Evolutionary conservation across 331 rosid genomes (phyloP).

Genomic region (Stylosanthes scabra): DNA sequence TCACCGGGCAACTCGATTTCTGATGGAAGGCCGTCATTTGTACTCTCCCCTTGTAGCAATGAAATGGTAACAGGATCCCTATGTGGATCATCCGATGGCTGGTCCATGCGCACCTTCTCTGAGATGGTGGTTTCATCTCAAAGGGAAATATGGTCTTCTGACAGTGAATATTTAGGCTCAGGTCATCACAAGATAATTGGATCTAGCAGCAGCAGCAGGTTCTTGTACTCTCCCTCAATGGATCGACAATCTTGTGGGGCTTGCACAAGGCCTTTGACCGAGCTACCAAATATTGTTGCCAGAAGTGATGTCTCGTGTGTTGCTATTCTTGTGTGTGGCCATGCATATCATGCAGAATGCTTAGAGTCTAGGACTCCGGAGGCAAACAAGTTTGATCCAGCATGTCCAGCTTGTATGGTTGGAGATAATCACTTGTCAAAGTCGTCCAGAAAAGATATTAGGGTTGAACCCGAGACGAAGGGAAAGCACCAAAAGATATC

Average conservation of each 20-base stretch:
- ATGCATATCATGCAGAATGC: conserved; percentile 85
- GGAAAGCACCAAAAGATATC: conserved; percentile 69
- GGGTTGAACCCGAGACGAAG: conserved; percentile 64
- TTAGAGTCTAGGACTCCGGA: conserved; percentile 77
- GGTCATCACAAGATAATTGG: conserved; percentile 68
- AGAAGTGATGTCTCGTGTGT: conserved; percentile 65
- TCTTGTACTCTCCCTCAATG: conserved; percentile 76
- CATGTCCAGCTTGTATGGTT: conserved; percentile 75
- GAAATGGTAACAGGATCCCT: conserved; percentile 72
- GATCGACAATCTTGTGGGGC: conserved; percentile 75
- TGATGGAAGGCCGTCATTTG: conserved; percentile 80
- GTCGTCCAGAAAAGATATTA: conserved; percentile 56
- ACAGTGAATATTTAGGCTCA: conserved; percentile 71
- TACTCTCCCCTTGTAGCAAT: conserved; percentile 79
- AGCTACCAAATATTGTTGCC: conserved; percentile 68
- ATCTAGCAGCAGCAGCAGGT: conserved; percentile 78
- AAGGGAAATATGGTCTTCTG: conserved; percentile 86
- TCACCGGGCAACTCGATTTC: conserved; percentile 81
- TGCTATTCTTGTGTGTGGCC: conserved; percentile 79
- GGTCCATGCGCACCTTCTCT: conserved; percentile 89
- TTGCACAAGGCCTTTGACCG: conserved; percentile 73
- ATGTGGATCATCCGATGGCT: conserved; percentile 81
- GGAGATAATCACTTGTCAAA: conserved; percentile 75
- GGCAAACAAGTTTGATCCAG: conserved; percentile 72
- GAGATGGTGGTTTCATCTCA: conserved; percentile 87